Percentiles rank a stretch among this genome's conserved stretches.
Evolutionary conservation across 2,329 filamentous ascomycete species (phyloP).

Genomic region (Endothia cerciana): DNA sequence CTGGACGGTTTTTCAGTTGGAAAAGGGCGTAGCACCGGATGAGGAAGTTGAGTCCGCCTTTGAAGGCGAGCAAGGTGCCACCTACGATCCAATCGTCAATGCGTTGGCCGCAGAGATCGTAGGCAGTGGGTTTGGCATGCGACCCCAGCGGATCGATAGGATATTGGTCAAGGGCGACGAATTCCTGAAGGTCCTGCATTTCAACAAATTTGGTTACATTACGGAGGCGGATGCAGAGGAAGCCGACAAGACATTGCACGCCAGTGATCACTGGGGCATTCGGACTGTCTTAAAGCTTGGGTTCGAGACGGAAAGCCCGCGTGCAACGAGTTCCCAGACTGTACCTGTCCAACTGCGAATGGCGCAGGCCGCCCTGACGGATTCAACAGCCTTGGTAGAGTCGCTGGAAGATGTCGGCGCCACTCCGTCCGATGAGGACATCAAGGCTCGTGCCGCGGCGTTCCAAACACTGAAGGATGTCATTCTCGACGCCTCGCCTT

Average conservation of each 20-base stretch:
- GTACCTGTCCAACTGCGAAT: constrained; percentile 41
- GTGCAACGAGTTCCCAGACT: constrained; percentile 30
- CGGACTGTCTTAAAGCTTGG: constrained; percentile 45
- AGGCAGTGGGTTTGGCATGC: constrained; percentile 50
- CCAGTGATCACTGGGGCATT: constrained; percentile 65
- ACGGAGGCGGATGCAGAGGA: constrained; percentile 31
- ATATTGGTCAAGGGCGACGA: constrained; percentile 56
- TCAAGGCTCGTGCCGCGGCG: constrained; percentile 45
- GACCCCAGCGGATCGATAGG: constrained; percentile 69
- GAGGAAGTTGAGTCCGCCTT: constrained; percentile 43
- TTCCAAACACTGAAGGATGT: constrained; percentile 49
- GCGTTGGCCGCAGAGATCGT: constrained; percentile 56
- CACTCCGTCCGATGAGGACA: constrained; percentile 53
- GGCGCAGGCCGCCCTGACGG: constrained; percentile 38
- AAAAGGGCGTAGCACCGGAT: constrained; percentile 47
- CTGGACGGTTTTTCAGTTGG: constrained; percentile 52
- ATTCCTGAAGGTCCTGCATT: constrained; percentile 45
- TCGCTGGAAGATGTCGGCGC: constrained; percentile 44
- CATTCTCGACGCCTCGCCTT: constrained; percentile 39
- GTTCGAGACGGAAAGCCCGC: constrained; percentile 26
- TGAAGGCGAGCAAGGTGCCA: constrained; percentile 67
- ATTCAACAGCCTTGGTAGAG: constrained; percentile 41
- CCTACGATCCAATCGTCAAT: constrained; percentile 65
- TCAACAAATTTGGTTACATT: constrained; percentile 62
- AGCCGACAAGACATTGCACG: constrained; percentile 34